phyloP scores from a whole-genome alignment of 768 basidiomycete genomes.

The Phaeotremella skinneri region DNA sequence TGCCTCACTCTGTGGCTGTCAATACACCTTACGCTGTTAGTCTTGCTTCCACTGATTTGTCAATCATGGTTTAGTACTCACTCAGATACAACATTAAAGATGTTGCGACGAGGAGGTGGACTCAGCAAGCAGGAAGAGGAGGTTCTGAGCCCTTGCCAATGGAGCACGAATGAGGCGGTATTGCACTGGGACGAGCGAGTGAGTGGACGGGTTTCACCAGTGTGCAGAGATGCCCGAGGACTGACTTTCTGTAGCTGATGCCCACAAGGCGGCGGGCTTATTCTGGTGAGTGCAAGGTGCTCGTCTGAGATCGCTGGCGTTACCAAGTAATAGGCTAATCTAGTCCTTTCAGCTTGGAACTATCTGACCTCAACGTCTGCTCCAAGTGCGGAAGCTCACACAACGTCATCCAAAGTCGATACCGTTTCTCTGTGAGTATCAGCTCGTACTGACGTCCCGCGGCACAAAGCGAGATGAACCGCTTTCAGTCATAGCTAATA shows the following conservation, averaged over 20 bases:
- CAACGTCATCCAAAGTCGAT: slow-evolving; percentile 56
- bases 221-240: neutral
- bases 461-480: slow-evolving; percentile 56
- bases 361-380: slow-evolving; percentile 60
- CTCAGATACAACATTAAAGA: slow-evolving; percentile 61
- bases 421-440: slow-evolving; percentile 62
- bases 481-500: neutral
- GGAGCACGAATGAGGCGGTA: slow-evolving; percentile 67
- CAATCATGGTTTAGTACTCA: slow-evolving; percentile 53
- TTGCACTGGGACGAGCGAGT: slow-evolving; percentile 66
- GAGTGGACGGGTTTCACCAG: slow-evolving; percentile 30
- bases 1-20: neutral
- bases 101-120: slow-evolving; percentile 57
- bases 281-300: slow-evolving; percentile 55
- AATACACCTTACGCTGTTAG: neutral
- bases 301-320: neutral
- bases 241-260: slow-evolving; percentile 59
- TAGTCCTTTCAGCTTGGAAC: slow-evolving; percentile 73
- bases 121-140: slow-evolving; percentile 59
- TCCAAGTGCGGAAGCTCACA: slow-evolving; percentile 40
- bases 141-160: slow-evolving; percentile 62
- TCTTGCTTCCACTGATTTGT: neutral
- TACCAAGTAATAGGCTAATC: neutral
- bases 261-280: slow-evolving; percentile 63
- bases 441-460: slow-evolving; percentile 10